Evolutionary conservation across 2,329 filamentous ascomycete genomes (phyloP).

Genomic region (Chaetomiaceae sp.): DNA sequence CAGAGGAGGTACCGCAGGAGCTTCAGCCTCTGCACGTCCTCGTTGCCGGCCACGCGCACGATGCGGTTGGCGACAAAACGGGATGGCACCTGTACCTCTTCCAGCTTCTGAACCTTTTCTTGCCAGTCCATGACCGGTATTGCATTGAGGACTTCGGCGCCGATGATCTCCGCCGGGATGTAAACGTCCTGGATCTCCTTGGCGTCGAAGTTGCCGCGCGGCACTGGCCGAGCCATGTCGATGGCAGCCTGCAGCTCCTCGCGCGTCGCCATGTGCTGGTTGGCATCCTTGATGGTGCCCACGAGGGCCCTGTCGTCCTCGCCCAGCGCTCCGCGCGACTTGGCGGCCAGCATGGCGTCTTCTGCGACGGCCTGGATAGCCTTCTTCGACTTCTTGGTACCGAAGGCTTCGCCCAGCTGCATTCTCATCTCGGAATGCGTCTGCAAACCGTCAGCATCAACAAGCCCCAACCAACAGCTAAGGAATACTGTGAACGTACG

Average conservation of each 20-base stretch:
- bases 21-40: constrained; percentile 48
- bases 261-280: constrained; percentile 59
- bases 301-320: constrained; percentile 55
- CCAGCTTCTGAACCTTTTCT: constrained; percentile 53
- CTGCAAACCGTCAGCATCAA: constrained; percentile 33
- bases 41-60: constrained; percentile 45
- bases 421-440: constrained; percentile 56
- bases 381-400: constrained; percentile 81
- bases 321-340: constrained; percentile 43
- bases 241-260: constrained; percentile 59
- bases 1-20: constrained; percentile 56
- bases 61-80: constrained; percentile 62
- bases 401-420: constrained; percentile 70
- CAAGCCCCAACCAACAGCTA: not conserved
- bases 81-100: constrained; percentile 51
- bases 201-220: constrained; percentile 61
- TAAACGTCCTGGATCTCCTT: constrained; percentile 68
- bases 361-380: constrained; percentile 59
- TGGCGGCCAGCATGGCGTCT: constrained; percentile 57
- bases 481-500: constrained; percentile 26
- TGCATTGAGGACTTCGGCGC: constrained; percentile 58
- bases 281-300: constrained; percentile 54
- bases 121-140: constrained; percentile 71
- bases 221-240: constrained; percentile 66
- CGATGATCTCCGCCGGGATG: constrained; percentile 59